Evolutionary conservation across 2,329 filamentous ascomycete genomes (phyloP).

Genomic region (Nemania sp.): DNA sequence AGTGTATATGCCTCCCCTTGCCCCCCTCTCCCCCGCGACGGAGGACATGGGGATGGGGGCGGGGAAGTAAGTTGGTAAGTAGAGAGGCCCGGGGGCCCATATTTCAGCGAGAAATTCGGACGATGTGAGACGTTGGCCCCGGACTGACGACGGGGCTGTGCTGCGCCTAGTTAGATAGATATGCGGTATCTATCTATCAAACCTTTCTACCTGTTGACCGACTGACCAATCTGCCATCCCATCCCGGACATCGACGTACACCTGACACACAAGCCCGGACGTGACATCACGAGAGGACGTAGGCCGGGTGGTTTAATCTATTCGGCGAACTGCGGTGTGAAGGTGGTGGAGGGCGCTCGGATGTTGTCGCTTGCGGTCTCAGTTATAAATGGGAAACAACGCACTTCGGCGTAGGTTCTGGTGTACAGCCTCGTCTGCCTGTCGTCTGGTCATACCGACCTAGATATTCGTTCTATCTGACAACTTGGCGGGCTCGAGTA

Average conservation of each 20-base stretch:
- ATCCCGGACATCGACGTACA: slow-evolving; percentile 15
- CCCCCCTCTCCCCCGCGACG: background rate
- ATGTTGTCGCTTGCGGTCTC: background rate
- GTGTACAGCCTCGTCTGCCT: background rate
- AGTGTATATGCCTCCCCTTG: background rate
- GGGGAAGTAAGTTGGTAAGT: background rate
- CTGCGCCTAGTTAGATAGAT: too few relatives aligned
- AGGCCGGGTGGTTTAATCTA: background rate
- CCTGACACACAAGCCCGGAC: slow-evolving; percentile 18
- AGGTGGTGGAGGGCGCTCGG: background rate
- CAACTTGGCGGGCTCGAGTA: background rate
- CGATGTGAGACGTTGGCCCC: slow-evolving; percentile 17
- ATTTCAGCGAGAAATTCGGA: slow-evolving; percentile 19
- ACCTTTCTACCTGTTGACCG: background rate
- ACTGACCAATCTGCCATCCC: background rate
- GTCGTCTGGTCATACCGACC: background rate
- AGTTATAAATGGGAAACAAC: background rate
- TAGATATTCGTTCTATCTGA: too few relatives aligned
- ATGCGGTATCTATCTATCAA: background rate
- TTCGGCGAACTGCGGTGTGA: background rate
- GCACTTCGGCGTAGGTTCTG: background rate
- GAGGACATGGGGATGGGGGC: background rate
- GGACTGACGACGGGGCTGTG: slow-evolving; percentile 17
- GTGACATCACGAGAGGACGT: background rate
- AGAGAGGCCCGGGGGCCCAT: background rate